Conservation (phyloP, 192 early-diverging fungal genomes). For the Umbelopsis sp. region DNA sequence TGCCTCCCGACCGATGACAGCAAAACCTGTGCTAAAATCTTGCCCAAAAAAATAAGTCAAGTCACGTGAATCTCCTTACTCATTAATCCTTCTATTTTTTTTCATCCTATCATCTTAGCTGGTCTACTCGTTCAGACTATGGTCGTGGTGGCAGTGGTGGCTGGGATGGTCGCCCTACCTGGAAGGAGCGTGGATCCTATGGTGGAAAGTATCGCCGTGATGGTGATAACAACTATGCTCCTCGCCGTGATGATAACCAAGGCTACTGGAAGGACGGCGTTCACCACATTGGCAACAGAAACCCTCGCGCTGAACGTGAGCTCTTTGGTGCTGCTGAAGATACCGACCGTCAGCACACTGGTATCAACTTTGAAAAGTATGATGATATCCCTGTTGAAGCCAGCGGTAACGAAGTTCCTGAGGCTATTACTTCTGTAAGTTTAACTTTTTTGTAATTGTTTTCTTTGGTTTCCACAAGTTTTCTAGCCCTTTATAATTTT, state of each 20-base stretch:
- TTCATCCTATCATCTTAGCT: neutral
- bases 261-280: constrained; percentile 79
- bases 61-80: constrained; percentile 17
- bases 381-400: constrained; percentile 98
- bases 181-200: constrained; percentile 44
- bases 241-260: constrained; percentile 44
- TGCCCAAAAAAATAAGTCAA: neutral
- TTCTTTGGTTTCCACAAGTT: neutral
- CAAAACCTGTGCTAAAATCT: neutral
- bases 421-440: constrained; percentile 49
- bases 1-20: neutral
- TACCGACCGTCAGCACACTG: constrained; percentile 77
- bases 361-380: constrained; percentile 99
- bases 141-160: constrained; percentile 45
- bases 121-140: constrained; percentile 33
- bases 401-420: constrained; percentile 68
- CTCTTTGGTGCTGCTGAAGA: constrained; percentile 77
- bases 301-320: constrained; percentile 78
- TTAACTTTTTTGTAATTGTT: constrained; percentile 8
- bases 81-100: neutral
- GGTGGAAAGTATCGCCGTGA: constrained; percentile 45
- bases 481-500: too few relatives aligned
- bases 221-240: constrained; percentile 40
- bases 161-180: constrained; percentile 32
- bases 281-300: constrained; percentile 76